A percentile compares a stretch with the other conserved stretches of the same genome.
These are phyloP conservation scores for Wickerhamiella australiensis DNA, from an alignment of 805 yeast species.

Conservation along the genomic window DNA sequence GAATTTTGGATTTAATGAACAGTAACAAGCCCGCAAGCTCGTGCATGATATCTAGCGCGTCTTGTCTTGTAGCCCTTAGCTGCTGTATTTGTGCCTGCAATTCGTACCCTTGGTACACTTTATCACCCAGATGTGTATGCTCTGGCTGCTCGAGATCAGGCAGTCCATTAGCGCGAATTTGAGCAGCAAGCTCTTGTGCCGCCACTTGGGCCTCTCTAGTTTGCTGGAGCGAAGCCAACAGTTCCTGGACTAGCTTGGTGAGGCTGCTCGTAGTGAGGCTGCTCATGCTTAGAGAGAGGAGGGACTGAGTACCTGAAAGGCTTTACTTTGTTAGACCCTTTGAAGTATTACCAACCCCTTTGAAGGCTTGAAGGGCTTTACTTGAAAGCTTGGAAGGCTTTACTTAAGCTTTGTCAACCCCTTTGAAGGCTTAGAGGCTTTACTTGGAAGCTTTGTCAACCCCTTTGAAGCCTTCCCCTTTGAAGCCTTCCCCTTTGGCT, in stretches of 20 bases:
- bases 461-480: too few species aligned
- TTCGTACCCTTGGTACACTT: constrained; percentile 12
- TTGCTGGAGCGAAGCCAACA: constrained; percentile 19
- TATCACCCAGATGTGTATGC: not conserved
- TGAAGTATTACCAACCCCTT: not conserved
- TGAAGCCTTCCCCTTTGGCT: too few species aligned
- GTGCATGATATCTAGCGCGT: constrained; percentile 17
- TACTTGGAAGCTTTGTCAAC: too few species aligned
- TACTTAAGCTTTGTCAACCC: too few species aligned
- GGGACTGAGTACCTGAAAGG: too few species aligned
- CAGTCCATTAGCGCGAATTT: constrained; percentile 16
- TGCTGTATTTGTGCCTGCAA: constrained; percentile 18
- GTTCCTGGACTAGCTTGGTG: constrained; percentile 24
- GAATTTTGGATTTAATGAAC: constrained; percentile 15
- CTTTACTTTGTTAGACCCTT: too few species aligned
- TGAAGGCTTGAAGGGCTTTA: too few species aligned
- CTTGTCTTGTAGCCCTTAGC: constrained; percentile 17
- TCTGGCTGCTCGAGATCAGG: constrained; percentile 1
- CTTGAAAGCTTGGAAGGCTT: too few species aligned
- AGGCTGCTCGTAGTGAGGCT: constrained; percentile 12
- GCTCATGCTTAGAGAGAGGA: too few species aligned
- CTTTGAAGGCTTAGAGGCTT: too few species aligned
- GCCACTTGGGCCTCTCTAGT: constrained; percentile 20
- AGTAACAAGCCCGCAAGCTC: constrained; percentile 13
- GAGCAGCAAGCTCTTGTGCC: constrained; percentile 19